A percentile compares a stretch with the other conserved stretches of the same genome.
phyloP scores from a whole-genome alignment of 345 rosid genomes.

The Salix udensis region DNA sequence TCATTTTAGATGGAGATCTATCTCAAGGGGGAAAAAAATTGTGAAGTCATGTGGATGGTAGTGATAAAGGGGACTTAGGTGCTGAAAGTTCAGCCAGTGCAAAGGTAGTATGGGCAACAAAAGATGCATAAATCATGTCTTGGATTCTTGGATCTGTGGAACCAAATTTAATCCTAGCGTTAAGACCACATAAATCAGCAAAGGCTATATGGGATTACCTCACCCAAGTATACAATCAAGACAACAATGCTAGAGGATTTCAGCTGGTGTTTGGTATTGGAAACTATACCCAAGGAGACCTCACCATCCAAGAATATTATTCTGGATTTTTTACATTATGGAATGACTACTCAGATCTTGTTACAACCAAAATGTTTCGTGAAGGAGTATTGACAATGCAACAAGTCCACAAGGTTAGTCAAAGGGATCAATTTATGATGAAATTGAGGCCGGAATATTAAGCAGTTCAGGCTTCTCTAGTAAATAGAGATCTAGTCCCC shows the following conservation, averaged over 20 bases:
- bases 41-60: neutral
- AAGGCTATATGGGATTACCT: neutral
- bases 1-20: neutral
- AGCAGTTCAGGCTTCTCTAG: no score
- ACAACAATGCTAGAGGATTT: neutral
- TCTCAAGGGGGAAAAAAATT: neutral
- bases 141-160: slow-evolving; percentile 4
- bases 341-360: no score
- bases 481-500: no score
- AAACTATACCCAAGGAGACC: neutral
- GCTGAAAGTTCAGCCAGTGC: neutral
- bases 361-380: no score
- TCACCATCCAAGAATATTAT: neutral
- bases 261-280: neutral
- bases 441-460: no score
- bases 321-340: no score
- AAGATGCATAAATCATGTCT: neutral
- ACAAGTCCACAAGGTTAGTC: no score
- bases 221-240: neutral
- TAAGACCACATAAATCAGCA: neutral
- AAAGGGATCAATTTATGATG: no score
- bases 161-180: neutral
- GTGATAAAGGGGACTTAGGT: neutral
- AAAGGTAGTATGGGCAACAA: neutral
- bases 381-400: no score